phyloP scores from a whole-genome alignment of 331 rosid species.

The Acacia pycnantha region DNA sequence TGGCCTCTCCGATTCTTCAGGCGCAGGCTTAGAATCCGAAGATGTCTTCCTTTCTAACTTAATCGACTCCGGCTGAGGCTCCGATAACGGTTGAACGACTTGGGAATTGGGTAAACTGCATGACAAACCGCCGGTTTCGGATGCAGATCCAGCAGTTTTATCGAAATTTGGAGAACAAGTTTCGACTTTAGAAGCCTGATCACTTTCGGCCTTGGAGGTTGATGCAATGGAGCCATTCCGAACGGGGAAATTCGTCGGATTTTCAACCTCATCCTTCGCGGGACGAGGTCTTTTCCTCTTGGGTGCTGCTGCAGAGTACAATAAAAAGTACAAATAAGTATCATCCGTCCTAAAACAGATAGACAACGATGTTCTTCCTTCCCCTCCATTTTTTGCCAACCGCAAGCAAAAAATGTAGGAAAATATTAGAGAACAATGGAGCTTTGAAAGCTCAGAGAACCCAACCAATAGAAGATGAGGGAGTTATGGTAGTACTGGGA shows the following conservation, averaged over 20 bases:
- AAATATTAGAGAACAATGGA: conserved; percentile 4
- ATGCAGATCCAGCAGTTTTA: conserved; percentile 42
- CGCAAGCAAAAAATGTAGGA: neutral
- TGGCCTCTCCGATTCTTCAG: conserved; percentile 51
- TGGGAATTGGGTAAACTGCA: conserved; percentile 36
- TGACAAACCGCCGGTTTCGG: conserved; percentile 50
- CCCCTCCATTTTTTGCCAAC: neutral
- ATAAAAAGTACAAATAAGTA: neutral
- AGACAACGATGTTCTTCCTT: neutral
- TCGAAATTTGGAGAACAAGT: neutral
- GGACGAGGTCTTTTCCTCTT: conserved; percentile 85
- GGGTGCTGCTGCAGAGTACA: conserved; percentile 48
- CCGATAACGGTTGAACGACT: conserved; percentile 22
- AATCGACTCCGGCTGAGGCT: conserved; percentile 43
- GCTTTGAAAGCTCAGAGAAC: conserved; percentile 25
- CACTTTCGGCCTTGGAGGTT: conserved; percentile 36
- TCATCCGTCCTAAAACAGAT: neutral
- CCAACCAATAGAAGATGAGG: conserved; percentile 64
- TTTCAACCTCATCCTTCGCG: conserved; percentile 69
- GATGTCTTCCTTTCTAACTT: conserved; percentile 45
- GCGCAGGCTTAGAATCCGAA: conserved; percentile 40
- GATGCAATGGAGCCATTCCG: conserved; percentile 58
- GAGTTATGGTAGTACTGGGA: conserved; percentile 39
- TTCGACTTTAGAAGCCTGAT: conserved; percentile 56
- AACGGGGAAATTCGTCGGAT: conserved; percentile 34